Conservation (phyloP, 257 asterid genomes). For the Agastache rugosa region DNA sequence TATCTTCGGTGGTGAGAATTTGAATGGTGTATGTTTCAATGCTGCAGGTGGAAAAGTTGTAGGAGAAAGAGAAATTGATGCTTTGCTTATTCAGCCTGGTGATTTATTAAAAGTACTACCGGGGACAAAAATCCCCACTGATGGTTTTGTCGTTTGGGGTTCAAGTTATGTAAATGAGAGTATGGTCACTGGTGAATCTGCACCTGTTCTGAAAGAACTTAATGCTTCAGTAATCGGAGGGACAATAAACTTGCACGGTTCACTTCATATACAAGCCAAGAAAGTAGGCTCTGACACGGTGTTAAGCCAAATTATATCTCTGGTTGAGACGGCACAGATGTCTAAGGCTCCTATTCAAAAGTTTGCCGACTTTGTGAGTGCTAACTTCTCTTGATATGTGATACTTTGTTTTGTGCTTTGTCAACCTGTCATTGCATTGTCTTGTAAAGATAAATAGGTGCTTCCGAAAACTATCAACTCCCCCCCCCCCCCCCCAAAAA, state of each 20-base stretch:
- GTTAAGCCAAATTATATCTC: slow-evolving; percentile 92
- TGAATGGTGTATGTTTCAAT: slow-evolving; percentile 27
- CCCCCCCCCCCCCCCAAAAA: no score
- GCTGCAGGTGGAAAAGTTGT: slow-evolving; percentile 80
- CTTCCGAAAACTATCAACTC: background rate
- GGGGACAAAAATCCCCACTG: slow-evolving; percentile 92
- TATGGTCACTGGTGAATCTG: slow-evolving; percentile 98
- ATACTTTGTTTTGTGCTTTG: slow-evolving; percentile 19
- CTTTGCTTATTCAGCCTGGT: slow-evolving; percentile 91
- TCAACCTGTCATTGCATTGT: slow-evolving; percentile 23
- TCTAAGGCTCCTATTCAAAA: slow-evolving; percentile 99
- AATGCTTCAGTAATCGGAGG: slow-evolving; percentile 83
- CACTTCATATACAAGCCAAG: slow-evolving; percentile 82
- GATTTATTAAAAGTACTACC: slow-evolving; percentile 91
- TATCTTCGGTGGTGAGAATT: slow-evolving; percentile 12
- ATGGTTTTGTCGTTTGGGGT: slow-evolving; percentile 95
- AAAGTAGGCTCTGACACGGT: slow-evolving; percentile 95
- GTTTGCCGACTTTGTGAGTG: slow-evolving; percentile 93
- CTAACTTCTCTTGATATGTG: slow-evolving; percentile 25
- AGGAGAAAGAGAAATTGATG: slow-evolving; percentile 91
- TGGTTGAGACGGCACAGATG: slow-evolving; percentile 99
- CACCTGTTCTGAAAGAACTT: slow-evolving; percentile 75
- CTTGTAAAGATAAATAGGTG: slow-evolving; percentile 4
- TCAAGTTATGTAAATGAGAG: slow-evolving; percentile 95
- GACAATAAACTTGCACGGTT: slow-evolving; percentile 91